Conservation (phyloP, 768 basidiomycete species). For the Mycena epipterygia region DNA sequence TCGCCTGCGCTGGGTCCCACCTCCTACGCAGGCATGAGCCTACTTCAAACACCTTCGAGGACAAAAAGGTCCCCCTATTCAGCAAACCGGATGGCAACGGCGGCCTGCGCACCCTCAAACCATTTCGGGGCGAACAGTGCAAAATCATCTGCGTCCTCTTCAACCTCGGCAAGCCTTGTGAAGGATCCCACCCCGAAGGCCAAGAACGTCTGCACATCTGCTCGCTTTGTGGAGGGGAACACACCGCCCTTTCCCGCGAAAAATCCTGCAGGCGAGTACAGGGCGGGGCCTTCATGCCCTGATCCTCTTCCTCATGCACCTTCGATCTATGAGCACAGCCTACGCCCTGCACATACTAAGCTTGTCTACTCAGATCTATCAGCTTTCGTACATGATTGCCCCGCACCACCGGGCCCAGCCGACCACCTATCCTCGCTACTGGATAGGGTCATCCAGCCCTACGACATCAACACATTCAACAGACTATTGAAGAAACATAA, state of each 20-base stretch:
- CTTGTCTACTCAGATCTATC: background rate
- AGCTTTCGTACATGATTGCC: background rate
- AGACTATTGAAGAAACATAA: conserved; percentile 37
- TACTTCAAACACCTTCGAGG: background rate
- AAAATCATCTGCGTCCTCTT: conserved; percentile 18
- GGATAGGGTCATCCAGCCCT: background rate
- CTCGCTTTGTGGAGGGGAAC: conserved; percentile 32
- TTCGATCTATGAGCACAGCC: background rate
- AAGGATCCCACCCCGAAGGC: background rate
- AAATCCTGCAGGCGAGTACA: background rate
- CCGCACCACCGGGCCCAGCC: background rate
- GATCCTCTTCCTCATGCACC: background rate
- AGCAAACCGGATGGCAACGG: background rate
- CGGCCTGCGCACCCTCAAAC: background rate
- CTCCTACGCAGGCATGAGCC: background rate
- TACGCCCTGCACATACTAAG: background rate
- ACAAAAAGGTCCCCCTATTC: conserved; percentile 29
- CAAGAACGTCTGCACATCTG: conserved; percentile 30
- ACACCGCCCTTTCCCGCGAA: conserved; percentile 21
- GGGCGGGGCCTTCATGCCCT: conserved; percentile 6
- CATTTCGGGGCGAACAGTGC: background rate
- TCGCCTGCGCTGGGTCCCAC: conserved; percentile 24
- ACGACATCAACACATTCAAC: conserved; percentile 10
- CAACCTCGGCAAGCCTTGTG: conserved; percentile 18
- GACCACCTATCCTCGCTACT: background rate